Base-by-base conservation (phyloP, 2,329 filamentous ascomycete genomes). In the Parafenestella ontariensis region DNA sequence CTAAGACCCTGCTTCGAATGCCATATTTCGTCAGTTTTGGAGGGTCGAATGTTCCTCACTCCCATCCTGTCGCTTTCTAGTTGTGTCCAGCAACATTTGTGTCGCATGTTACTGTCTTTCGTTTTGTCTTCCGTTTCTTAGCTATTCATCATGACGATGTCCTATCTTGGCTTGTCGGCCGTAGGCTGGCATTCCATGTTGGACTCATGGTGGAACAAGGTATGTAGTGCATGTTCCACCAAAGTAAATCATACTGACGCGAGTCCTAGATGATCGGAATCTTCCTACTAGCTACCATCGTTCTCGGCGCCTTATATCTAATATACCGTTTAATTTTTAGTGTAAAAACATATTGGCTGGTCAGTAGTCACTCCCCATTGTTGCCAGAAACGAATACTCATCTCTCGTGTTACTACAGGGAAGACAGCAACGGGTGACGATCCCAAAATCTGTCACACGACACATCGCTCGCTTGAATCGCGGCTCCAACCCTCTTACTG, bases 181-280 rank as follows among this genome's bases (percentile, higher is more conserved):
- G 29, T 52, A 23, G 49, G 49, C 49, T 52, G 49, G 49, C 15
- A 46, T 20, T 24, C 33, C 5, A 52, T 52, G 49, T 9, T 42
- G 18, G 43, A 34, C 3, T 46, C 42, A 7, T 46, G 42, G 43
- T 52, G 49, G 49, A 52, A 52, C 15, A 52, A 52, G 49, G 45
- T 47, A 39, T 18, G 1, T 11, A 17, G 31, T 18, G n/a, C 33
- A 31, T 6, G 28, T 6, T 10, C 28, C 3, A 31, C 28, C 11
- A 31, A 10, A 31, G 28, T 6, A 31, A 3, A 3, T 31, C n/a
- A 13, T 31, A 31, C 28, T 31, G 3, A 31, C 11, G 3, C 7
- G 13, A 13, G 11, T 31, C 9, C 11, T 31, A 39, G 31, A 24
- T 46, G 9, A 39, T 43, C 47, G 31, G 28, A 5, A 23, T 33